Evolutionary conservation across 2,329 filamentous ascomycete species (phyloP), one percentile per base, ranked within the genome.

Genomic region (Ambrosiella cleistominuta): DNA sequence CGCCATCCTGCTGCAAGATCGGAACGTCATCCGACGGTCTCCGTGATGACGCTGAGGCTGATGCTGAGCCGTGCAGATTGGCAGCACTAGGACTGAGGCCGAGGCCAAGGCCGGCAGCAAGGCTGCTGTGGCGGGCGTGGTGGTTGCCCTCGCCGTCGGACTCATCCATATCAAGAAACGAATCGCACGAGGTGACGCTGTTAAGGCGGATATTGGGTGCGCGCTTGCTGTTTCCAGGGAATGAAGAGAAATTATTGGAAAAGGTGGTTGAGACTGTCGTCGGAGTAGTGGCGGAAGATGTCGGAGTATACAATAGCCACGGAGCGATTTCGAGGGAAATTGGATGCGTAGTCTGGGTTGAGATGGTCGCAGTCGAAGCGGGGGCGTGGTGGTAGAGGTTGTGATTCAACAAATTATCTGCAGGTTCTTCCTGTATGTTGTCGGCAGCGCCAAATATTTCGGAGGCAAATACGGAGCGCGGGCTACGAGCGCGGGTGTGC

Each of bases 81-180:
- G 51, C 51, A 9, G 51, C 51, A 36, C 27, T 53, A 6, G 51
- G 37, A 36, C n/a, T 47, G n/a, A 53, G 51, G 9, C 51, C 35
- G 3, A 17, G 35, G 37, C 51, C 51, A 15, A 53, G 13, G 27
- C 12, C 27, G 5, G 35, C 17, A 3, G 51, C 51, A 35, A 37
- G 15, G 37, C 51, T 53, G 37, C 51, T 17, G 35, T 15, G 35
- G 36, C 51, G 51, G 27, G 35, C 19, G 44, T 47, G 44, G 40
- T 47, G 44, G 6, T 79, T 78, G 15, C 44, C 44, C 55, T 86
- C 83, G 39, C 73, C 78, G 61, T 85, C 82, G 7, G 83, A 86
- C 67, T 87, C 84, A 52, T 88, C 84, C 54, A 83, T 72, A 60
- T 85, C 80, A 44, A 85, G 69, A 63, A 85, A 84, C 0, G 81